Evolutionary conservation across 2,329 filamentous ascomycete species (phyloP).

Genomic region (Colletotrichum plurivorum): DNA sequence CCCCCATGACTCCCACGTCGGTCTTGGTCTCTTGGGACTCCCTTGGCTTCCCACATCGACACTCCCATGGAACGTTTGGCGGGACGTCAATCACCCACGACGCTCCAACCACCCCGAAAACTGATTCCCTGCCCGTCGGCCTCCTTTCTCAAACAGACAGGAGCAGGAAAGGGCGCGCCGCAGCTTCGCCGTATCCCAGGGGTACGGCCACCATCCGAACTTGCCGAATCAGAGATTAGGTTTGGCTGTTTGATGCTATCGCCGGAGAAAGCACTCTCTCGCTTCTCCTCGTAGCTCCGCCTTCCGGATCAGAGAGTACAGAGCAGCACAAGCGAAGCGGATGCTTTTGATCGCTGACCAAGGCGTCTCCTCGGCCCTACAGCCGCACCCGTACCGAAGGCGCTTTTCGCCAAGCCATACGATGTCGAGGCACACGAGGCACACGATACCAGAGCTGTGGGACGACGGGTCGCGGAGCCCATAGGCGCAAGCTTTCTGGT

Average conservation of each 20-base stretch:
- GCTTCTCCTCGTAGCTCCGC: not conserved
- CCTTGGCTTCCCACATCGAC: too few relatives aligned
- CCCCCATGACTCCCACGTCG: too few relatives aligned
- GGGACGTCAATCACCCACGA: not conserved
- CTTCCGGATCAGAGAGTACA: not conserved
- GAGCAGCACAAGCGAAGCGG: not conserved
- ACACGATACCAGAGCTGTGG: constrained; percentile 21
- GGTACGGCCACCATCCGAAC: constrained; percentile 33
- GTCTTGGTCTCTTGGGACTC: too few relatives aligned
- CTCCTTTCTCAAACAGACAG: constrained; percentile 30
- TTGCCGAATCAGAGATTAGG: constrained; percentile 24
- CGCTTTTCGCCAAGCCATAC: constrained; percentile 11
- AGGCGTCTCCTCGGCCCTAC: not conserved
- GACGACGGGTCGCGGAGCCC: not conserved
- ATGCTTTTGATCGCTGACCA: not conserved
- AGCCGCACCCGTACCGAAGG: not conserved
- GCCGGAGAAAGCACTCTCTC: constrained; percentile 4
- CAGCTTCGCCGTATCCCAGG: not conserved
- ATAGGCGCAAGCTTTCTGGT: constrained; percentile 20
- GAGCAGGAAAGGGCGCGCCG: not conserved
- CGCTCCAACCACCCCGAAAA: constrained; percentile 10
- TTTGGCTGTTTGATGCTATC: constrained; percentile 34
- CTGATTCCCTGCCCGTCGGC: not conserved
- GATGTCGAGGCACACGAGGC: constrained; percentile 15
- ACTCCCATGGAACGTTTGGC: constrained; percentile 14